These are phyloP conservation scores for Aphanoascus verrucosus DNA, from an alignment of 2,329 filamentous ascomycete species.

Conservation along the genomic window DNA sequence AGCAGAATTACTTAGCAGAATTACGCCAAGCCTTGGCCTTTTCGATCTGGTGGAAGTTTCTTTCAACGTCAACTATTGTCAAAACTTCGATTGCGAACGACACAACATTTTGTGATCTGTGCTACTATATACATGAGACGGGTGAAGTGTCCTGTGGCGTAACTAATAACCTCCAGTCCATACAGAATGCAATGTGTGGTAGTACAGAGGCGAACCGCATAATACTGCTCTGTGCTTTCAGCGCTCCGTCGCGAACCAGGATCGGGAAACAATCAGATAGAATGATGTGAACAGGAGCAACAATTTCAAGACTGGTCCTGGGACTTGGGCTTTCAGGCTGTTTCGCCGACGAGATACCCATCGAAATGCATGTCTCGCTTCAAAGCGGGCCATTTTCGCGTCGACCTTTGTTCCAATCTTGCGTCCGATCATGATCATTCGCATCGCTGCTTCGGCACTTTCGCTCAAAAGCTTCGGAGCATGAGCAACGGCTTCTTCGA, in stretches of 20 bases:
- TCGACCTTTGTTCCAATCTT: background rate
- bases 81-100: too few species aligned
- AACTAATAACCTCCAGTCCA: background rate
- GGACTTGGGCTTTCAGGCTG: background rate
- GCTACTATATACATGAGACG: background rate
- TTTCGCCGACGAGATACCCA: background rate
- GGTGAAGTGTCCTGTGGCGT: background rate
- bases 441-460: conserved; percentile 24
- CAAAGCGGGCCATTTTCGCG: background rate
- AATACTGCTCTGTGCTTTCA: background rate
- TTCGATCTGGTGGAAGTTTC: too few species aligned
- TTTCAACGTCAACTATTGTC: too few species aligned
- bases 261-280: background rate
- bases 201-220: background rate
- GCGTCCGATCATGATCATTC: conserved; percentile 21
- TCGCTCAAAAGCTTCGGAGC: conserved; percentile 22
- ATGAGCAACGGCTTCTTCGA: conserved; percentile 23
- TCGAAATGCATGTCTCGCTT: background rate
- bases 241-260: conserved; percentile 1
- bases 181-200: background rate
- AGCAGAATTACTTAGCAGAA: too few species aligned
- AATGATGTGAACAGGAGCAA: background rate
- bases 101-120: background rate
- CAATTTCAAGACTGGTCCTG: background rate
- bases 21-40: too few species aligned